These are phyloP conservation scores for Thyridium curvatum DNA, from an alignment of 2,329 filamentous ascomycete species.

Conservation along the genomic window DNA sequence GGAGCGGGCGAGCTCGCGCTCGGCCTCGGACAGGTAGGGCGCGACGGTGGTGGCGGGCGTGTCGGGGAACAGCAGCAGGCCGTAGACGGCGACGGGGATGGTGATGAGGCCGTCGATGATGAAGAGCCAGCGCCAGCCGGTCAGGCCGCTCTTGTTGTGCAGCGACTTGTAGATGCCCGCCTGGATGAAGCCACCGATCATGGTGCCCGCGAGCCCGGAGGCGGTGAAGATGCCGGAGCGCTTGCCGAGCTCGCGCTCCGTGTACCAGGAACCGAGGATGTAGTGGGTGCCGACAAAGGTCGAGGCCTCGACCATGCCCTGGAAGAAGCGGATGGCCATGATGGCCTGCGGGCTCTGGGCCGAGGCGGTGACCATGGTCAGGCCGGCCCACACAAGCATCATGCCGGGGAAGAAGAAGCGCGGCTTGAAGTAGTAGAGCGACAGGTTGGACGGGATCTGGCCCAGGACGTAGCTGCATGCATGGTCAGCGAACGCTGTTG, in stretches of 20 bases:
- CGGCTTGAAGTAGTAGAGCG: conserved; percentile 56
- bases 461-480: conserved; percentile 38
- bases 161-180: conserved; percentile 40
- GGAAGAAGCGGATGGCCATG: conserved; percentile 53
- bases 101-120: conserved; percentile 49
- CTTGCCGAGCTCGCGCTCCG: conserved; percentile 53
- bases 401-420: conserved; percentile 58
- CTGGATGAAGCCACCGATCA: conserved; percentile 59
- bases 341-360: conserved; percentile 44
- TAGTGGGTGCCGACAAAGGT: conserved; percentile 55
- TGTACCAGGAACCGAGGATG: conserved; percentile 57
- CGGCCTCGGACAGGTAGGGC: conserved; percentile 34
- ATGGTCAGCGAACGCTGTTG: not conserved
- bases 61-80: conserved; percentile 47
- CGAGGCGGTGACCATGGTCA: conserved; percentile 57
- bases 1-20: conserved; percentile 27
- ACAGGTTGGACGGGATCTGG: conserved; percentile 55
- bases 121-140: conserved; percentile 51
- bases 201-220: conserved; percentile 51
- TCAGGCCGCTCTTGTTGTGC: conserved; percentile 40
- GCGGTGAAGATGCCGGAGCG: conserved; percentile 55
- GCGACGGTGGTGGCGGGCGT: conserved; percentile 42
- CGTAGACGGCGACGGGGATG: conserved; percentile 48
- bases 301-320: conserved; percentile 47
- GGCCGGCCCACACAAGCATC: conserved; percentile 56